Conservation (phyloP, 176 grass and related monocot genomes). For the Aegilops speltoides region DNA sequence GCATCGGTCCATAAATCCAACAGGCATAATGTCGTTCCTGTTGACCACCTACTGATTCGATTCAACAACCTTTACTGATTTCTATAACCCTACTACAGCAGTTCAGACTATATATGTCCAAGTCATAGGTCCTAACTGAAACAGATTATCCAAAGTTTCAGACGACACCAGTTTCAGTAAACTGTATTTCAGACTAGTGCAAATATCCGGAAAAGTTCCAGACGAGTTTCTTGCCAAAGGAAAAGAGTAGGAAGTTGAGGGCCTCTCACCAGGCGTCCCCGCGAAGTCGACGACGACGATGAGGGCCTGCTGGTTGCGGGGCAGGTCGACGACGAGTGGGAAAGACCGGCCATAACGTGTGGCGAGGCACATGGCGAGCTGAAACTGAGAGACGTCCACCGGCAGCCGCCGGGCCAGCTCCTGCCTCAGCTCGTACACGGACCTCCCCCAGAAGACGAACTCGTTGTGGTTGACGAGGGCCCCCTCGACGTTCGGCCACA, state of each 20-base stretch:
- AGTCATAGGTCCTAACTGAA: too few relatives aligned
- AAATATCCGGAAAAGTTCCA: too few relatives aligned
- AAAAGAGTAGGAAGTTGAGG: too few relatives aligned
- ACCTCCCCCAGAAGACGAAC: not conserved
- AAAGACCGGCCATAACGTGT: not conserved
- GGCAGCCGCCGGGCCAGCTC: not conserved
- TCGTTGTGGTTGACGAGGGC: not conserved
- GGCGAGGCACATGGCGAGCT: not conserved
- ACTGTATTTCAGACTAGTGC: too few relatives aligned
- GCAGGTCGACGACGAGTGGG: conserved; percentile 31
- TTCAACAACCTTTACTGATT: too few relatives aligned
- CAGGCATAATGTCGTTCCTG: too few relatives aligned
- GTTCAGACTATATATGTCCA: too few relatives aligned
- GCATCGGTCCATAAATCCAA: too few relatives aligned
- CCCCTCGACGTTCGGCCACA: not conserved
- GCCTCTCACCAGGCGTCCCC: not conserved
- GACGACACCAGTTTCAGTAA: not conserved
- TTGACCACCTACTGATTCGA: too few relatives aligned
- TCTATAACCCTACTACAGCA: too few relatives aligned
- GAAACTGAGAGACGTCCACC: not conserved
- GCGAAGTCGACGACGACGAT: not conserved
- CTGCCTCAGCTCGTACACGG: not conserved
- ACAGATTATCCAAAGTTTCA: too few relatives aligned
- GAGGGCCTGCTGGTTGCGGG: not conserved
- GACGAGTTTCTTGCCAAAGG: too few relatives aligned